These are phyloP conservation scores for Leccinum subtestaceum DNA, from an alignment of 768 basidiomycete genomes.

Conservation along the genomic window DNA sequence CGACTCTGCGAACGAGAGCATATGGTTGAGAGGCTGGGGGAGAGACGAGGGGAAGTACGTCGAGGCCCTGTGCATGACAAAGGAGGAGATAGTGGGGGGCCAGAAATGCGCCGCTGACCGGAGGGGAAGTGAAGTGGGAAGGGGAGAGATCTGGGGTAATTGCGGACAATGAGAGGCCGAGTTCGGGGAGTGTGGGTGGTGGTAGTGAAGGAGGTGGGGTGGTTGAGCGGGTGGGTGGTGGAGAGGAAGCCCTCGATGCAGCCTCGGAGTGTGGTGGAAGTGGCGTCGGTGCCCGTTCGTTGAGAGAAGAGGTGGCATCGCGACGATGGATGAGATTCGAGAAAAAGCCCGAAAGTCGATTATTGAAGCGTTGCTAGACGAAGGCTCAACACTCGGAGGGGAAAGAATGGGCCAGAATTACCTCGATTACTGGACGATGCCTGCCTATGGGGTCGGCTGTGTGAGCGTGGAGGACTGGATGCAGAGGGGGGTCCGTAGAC, in stretches of 20 bases:
- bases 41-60: constrained; percentile 75
- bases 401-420: constrained; percentile 27
- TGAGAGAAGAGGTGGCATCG: constrained; percentile 42
- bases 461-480: neutral
- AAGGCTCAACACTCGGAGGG: constrained; percentile 6
- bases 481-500: neutral
- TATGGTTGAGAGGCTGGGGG: constrained; percentile 78
- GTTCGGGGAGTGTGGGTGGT: constrained; percentile 67
- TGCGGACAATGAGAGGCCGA: constrained; percentile 69
- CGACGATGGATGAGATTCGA: constrained; percentile 74
- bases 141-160: constrained; percentile 69
- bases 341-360: constrained; percentile 83
- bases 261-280: constrained; percentile 32
- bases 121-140: constrained; percentile 75
- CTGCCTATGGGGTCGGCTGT: constrained; percentile 32
- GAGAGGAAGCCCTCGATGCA: constrained; percentile 54
- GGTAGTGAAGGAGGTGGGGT: constrained; percentile 75
- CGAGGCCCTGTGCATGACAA: constrained; percentile 83
- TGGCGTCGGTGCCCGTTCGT: constrained; percentile 30
- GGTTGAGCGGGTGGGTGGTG: constrained; percentile 46
- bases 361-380: constrained; percentile 55
- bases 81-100: constrained; percentile 79
- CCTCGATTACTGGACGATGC: constrained; percentile 59
- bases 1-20: constrained; percentile 75
- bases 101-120: constrained; percentile 75